Conservation (phyloP, 2,329 filamentous ascomycete genomes). For the Colletotrichum musae region DNA sequence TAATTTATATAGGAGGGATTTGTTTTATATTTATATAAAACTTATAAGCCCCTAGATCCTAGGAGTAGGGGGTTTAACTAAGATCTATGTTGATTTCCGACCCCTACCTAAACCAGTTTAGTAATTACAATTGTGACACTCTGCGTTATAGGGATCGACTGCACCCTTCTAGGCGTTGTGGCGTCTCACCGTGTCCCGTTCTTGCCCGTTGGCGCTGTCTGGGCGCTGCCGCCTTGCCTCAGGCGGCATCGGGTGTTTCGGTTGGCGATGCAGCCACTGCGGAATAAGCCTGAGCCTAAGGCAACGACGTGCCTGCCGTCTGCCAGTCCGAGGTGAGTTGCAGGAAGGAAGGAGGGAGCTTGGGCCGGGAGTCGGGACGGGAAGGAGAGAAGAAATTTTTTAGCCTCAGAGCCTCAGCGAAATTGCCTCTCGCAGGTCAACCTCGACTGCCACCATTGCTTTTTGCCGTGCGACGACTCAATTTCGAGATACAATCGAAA, state of each 20-base stretch:
- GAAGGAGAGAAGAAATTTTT: slow-evolving; percentile 12
- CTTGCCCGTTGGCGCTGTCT: slow-evolving; percentile 30
- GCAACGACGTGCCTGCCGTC: slow-evolving; percentile 32
- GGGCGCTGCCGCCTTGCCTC: slow-evolving; percentile 4
- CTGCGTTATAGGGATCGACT: slow-evolving; percentile 5
- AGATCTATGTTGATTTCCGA: no score
- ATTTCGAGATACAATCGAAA: slow-evolving; percentile 15
- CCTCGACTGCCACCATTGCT: slow-evolving; percentile 15
- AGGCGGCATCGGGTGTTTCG: slow-evolving; percentile 33
- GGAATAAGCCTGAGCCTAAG: slow-evolving; percentile 38
- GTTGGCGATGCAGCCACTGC: slow-evolving; percentile 37
- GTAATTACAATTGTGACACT: no score
- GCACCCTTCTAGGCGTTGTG: slow-evolving; percentile 29
- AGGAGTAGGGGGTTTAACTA: no score
- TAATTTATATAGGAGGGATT: no score
- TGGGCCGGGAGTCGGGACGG: background rate
- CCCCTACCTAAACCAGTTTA: no score
- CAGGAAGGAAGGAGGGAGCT: background rate
- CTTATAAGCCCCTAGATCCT: no score
- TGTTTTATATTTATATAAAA: no score
- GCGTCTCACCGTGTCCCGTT: slow-evolving; percentile 34
- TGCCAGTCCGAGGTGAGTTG: background rate
- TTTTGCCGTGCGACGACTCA: slow-evolving; percentile 18
- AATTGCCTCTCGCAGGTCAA: background rate
- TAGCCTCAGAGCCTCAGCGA: background rate